These are phyloP conservation scores for Tylopilus orsonianus DNA, from an alignment of 1,284 basidiomycete genomes.

Conservation along the genomic window DNA sequence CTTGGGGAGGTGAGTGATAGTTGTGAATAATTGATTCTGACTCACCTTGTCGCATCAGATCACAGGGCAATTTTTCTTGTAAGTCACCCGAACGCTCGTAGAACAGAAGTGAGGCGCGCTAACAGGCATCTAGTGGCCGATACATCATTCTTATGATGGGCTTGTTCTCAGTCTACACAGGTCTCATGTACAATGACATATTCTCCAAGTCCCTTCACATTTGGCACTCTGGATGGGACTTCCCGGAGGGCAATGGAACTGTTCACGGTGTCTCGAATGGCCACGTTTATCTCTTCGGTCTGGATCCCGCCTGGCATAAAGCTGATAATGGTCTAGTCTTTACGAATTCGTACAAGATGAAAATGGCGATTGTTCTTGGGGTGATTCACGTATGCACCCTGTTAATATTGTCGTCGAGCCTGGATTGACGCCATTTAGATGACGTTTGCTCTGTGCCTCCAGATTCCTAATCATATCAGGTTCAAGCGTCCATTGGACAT, in stretches of 20 bases:
- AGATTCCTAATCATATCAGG: conserved; percentile 92
- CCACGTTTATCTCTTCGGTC: conserved; percentile 85
- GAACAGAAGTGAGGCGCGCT: conserved; percentile 7
- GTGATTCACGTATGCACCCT: conserved; percentile 83
- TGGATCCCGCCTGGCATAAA: conserved; percentile 96
- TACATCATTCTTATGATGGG: conserved; percentile 99
- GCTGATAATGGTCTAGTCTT: conserved; percentile 92
- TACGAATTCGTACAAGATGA: conserved; percentile 99
- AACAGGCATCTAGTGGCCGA: conserved; percentile 65
- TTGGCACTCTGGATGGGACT: conserved; percentile 89
- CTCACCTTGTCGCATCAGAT: conserved; percentile 54
- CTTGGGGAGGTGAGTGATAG: conserved; percentile 70
- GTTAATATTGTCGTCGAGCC: conserved; percentile 5
- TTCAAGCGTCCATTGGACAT: conserved; percentile 88
- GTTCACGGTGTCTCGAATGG: conserved; percentile 59
- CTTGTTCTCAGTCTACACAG: conserved; percentile 92
- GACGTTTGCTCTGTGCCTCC: conserved; percentile 96
- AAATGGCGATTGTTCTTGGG: conserved; percentile 97
- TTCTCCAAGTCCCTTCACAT: conserved; percentile 93
- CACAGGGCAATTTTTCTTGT: conserved; percentile 91
- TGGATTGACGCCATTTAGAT: conserved; percentile 58
- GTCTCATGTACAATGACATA: conserved; percentile 98
- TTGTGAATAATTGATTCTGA: conserved; percentile 5
- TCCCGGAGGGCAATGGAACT: conserved; percentile 53
- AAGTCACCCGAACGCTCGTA: conserved; percentile 38